phyloP scores from a whole-genome alignment of 768 basidiomycete genomes.

The Peribolospora baueri region DNA sequence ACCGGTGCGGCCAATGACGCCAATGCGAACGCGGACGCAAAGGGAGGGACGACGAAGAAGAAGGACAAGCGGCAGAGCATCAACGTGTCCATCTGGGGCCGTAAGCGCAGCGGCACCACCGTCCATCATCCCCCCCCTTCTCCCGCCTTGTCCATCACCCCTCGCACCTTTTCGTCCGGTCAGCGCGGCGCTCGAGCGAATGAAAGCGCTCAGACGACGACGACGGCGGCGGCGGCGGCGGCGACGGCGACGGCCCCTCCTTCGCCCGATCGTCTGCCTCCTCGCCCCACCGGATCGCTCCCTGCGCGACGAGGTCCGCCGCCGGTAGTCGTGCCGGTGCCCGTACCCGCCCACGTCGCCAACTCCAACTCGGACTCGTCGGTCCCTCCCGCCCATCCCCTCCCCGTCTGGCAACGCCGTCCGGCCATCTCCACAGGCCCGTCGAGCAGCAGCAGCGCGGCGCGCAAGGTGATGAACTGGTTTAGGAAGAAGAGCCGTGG shows the following conservation, averaged over 20 bases:
- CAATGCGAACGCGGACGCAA: neutral
- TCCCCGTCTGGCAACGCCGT: slow-evolving; percentile 1
- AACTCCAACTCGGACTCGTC: neutral
- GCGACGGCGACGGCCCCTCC: too few relatives aligned
- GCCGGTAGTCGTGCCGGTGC: neutral
- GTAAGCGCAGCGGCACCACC: too few relatives aligned
- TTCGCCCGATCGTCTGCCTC: neutral
- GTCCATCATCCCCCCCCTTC: too few relatives aligned
- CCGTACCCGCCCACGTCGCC: neutral
- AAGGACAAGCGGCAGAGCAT: too few relatives aligned
- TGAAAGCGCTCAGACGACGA: neutral
- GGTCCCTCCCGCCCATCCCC: slow-evolving; percentile 39
- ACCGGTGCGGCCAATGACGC: neutral
- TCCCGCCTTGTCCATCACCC: too few relatives aligned
- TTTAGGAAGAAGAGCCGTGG: slow-evolving; percentile 32
- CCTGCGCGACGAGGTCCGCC: neutral
- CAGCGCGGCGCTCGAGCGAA: slow-evolving; percentile 3
- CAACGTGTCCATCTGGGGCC: too few relatives aligned
- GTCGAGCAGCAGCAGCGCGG: slow-evolving; percentile 20
- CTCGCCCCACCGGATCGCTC: neutral
- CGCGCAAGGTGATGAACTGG: slow-evolving; percentile 95
- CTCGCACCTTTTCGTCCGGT: neutral
- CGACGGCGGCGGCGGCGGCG: neutral
- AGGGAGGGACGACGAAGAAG: neutral
- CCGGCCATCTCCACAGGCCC: slow-evolving; percentile 15